Evolutionary conservation across 2,329 filamentous ascomycete species (phyloP).

Genomic region (Hymenoscyphus fructigenus): DNA sequence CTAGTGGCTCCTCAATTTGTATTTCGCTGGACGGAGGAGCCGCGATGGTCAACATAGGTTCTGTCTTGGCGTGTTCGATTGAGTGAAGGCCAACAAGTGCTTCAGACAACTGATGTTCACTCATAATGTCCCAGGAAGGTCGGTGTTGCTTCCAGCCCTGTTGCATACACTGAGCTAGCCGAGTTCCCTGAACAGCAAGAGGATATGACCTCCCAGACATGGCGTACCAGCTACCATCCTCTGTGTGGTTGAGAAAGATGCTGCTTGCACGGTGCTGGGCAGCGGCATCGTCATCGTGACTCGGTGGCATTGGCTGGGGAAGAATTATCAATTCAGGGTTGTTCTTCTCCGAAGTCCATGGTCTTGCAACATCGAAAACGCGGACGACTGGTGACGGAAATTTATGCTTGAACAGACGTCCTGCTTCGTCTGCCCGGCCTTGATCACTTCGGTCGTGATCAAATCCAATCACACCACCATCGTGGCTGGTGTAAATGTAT

Average conservation of each 20-base stretch:
- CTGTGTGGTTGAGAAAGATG: conserved; percentile 85
- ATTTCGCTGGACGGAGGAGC: conserved; percentile 34
- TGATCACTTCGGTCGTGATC: conserved; percentile 53
- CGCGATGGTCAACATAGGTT: conserved; percentile 47
- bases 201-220: conserved; percentile 86
- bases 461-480: conserved; percentile 80
- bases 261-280: conserved; percentile 57
- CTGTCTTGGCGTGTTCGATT: conserved; percentile 48
- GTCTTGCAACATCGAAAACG: conserved; percentile 84
- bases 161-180: conserved; percentile 53
- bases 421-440: conserved; percentile 31
- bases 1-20: conserved; percentile 31
- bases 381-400: conserved; percentile 77
- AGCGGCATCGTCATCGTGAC: conserved; percentile 47
- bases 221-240: conserved; percentile 88
- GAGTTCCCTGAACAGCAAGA: conserved; percentile 69
- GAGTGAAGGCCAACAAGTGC: conserved; percentile 72
- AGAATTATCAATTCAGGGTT: conserved; percentile 80
- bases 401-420: conserved; percentile 61
- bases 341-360: conserved; percentile 61
- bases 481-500: conserved; percentile 84
- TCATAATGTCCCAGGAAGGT: conserved; percentile 36
- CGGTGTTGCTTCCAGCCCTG: conserved; percentile 50
- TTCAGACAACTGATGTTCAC: conserved; percentile 51
- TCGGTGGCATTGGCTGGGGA: conserved; percentile 74